Conservation (phyloP, 805 yeast species). For the Candida ovalis region DNA sequence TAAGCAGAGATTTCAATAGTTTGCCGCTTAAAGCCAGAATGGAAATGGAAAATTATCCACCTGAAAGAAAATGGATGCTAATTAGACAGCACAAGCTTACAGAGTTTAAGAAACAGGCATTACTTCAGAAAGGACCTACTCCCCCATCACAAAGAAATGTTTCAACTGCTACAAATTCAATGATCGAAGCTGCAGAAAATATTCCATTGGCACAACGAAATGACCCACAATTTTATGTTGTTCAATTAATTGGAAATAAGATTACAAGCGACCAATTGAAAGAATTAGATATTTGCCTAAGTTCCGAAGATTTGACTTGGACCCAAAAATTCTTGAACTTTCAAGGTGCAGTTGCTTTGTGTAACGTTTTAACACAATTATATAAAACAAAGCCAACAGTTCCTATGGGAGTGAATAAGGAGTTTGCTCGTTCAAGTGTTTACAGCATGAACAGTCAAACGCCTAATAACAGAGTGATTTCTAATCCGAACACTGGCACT, state of each 20-base stretch:
- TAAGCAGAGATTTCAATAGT: constrained; percentile 69
- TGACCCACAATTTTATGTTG: constrained; percentile 76
- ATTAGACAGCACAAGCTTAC: constrained; percentile 81
- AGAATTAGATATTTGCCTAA: constrained; percentile 83
- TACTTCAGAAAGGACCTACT: constrained; percentile 11
- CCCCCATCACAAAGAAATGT: constrained; percentile 11
- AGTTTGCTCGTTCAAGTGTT: background rate
- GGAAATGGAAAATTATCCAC: constrained; percentile 70
- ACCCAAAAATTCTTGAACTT: constrained; percentile 72
- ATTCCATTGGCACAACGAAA: constrained; percentile 12
- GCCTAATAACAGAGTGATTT: background rate
- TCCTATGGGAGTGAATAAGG: background rate
- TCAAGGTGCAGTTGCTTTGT: constrained; percentile 88
- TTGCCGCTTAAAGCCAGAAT: constrained; percentile 63
- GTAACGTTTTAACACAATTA: constrained; percentile 53
- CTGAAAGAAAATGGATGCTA: constrained; percentile 87
- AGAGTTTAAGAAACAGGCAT: constrained; percentile 54
- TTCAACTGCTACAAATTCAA: constrained; percentile 14
- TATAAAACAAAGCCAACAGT: constrained; percentile 32
- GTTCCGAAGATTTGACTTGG: constrained; percentile 81
- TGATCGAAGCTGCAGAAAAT: constrained; percentile 6
- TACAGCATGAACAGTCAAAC: background rate
- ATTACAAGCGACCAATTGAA: constrained; percentile 69
- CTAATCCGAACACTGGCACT: background rate
- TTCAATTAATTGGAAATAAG: constrained; percentile 64